Evolutionary conservation across 2,329 filamentous ascomycete species (phyloP).

Genomic region (Sporothrix mexicana): DNA sequence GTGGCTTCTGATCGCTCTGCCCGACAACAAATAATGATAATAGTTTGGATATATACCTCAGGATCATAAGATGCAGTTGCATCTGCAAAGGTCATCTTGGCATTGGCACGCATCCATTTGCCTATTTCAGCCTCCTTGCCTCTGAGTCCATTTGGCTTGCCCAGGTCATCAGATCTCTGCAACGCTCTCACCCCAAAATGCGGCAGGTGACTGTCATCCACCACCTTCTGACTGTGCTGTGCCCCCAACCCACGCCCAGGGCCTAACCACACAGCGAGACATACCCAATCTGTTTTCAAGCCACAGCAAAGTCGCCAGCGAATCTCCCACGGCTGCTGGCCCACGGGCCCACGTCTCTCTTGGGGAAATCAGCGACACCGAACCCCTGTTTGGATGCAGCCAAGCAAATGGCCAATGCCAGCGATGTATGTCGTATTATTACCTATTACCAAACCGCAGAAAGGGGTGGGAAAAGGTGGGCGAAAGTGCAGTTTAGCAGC

Average conservation of each 20-base stretch:
- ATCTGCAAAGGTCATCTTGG: background rate
- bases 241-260: conserved; percentile 9
- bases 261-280: conserved; percentile 1
- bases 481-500: background rate
- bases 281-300: conserved; percentile 13
- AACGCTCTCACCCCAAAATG: background rate
- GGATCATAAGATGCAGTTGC: background rate
- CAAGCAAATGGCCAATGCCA: conserved; percentile 19
- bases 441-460: background rate
- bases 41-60: background rate
- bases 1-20: background rate
- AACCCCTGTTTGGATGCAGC: conserved; percentile 11
- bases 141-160: background rate
- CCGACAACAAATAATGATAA: conserved; percentile 3
- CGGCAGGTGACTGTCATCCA: too few relatives aligned
- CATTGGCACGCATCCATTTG: conserved; percentile 12
- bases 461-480: background rate
- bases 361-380: background rate
- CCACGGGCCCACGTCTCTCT: conserved; percentile 25
- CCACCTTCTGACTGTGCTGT: background rate
- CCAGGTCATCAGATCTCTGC: background rate
- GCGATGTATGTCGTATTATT: background rate
- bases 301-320: conserved; percentile 21
- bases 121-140: background rate
- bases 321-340: conserved; percentile 22